Base-by-base conservation (phyloP, 768 basidiomycete species). In the Suillus spraguei region DNA sequence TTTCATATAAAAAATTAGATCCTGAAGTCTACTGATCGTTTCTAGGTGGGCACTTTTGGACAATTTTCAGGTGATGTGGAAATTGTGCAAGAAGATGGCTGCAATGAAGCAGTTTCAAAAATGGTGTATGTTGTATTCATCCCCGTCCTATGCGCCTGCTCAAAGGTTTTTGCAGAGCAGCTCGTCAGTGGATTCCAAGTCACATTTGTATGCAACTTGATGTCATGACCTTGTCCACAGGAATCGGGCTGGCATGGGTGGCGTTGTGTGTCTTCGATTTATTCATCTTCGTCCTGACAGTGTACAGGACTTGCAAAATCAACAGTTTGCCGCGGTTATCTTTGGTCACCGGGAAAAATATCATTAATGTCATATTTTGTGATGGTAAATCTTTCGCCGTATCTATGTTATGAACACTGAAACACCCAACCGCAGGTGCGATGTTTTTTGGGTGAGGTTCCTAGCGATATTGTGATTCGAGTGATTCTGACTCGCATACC, bases 81-180 rank as follows among this genome's bases (percentile, higher is more conserved):
- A 11, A n/a, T 22, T 2, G 44, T 22, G n/a, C n/a, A 10, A 22
- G 44, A 20, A n/a, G 2, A 13, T 22, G 44, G 44, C n/a, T 46
- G 44, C 44, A 22, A 46, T 46, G 44, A 46, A 22, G 22, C 44
- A 46, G n/a, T 46, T 46, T 46, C 44, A 46, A 46, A 46, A 46
- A 11, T 4, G 11, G 44, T 22, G 44, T 46, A 46, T 11, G 44
- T 46, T 10, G 11, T 22, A 4, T 5, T 22, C n/a, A 46, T 46
- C n/a, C n/a, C n/a, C 1, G 11, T 46, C 22, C 5, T 22, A 3
- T 46, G 44, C n/a, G n/a, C 44, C 11, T 46, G n/a, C n/a, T 46
- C 44, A 11, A 22, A 46, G n/a, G n/a, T 46, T 11, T n/a, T 46
- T 46, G n/a, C n/a, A 46, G 44, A 46, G 44, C 44, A 3, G n/a